Conservation (phyloP, 495 filamentous ascomycete species). For the Haplographium delicatum region DNA sequence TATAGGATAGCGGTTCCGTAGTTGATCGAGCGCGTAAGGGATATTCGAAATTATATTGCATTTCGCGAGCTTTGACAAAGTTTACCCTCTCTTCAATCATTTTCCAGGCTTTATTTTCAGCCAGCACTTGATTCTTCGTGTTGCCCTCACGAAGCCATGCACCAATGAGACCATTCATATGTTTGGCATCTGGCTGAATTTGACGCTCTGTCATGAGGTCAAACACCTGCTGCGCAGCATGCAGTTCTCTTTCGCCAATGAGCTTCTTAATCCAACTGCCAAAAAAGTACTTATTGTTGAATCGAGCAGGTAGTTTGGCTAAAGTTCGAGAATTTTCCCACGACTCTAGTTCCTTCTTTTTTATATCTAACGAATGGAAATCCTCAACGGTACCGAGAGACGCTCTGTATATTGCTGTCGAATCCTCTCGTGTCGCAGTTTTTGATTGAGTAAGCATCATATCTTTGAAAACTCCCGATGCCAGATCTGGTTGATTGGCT, state of each 20-base stretch:
- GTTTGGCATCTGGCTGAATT: constrained; percentile 58
- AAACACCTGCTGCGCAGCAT: constrained; percentile 62
- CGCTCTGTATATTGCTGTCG: constrained; percentile 40
- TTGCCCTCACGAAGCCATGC: constrained; percentile 63
- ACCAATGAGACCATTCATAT: constrained; percentile 70
- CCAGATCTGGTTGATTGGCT: constrained; percentile 53
- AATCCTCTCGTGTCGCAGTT: constrained; percentile 35
- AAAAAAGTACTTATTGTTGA: constrained; percentile 74
- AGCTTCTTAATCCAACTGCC: constrained; percentile 79
- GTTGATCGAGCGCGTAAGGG: constrained; percentile 21
- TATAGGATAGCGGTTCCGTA: constrained; percentile 18
- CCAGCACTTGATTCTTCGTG: constrained; percentile 48
- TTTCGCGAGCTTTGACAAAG: constrained; percentile 42
- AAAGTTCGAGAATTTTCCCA: constrained; percentile 46
- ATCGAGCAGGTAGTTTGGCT: constrained; percentile 50
- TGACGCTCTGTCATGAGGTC: constrained; percentile 62
- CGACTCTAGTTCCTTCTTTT: constrained; percentile 41
- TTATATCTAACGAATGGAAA: constrained; percentile 29
- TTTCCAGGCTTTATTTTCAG: constrained; percentile 66
- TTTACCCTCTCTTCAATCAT: constrained; percentile 68
- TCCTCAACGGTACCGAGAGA: constrained; percentile 27
- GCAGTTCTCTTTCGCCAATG: constrained; percentile 63
- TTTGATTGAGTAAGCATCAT: constrained; percentile 68
- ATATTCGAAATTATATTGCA: not conserved
- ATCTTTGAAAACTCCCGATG: constrained; percentile 71